Percentiles rank a stretch among this genome's conserved stretches.
Evolutionary conservation across 495 filamentous ascomycete species (phyloP).

Genomic region (Usnea hakonensis): DNA sequence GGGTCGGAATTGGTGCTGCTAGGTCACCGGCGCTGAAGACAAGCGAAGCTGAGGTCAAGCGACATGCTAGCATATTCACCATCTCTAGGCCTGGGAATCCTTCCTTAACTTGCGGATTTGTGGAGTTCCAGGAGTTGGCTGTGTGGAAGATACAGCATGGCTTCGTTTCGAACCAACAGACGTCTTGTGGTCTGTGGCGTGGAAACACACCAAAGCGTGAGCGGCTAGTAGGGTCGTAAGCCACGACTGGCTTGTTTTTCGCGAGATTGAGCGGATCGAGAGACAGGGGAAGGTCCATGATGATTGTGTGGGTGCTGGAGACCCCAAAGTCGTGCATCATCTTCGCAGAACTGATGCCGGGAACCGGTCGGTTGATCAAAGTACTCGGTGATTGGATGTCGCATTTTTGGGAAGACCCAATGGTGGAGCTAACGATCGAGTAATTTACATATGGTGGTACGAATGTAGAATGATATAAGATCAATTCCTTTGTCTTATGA

Average conservation of each 20-base stretch:
- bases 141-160: slow-evolving; percentile 61
- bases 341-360: slow-evolving; percentile 51
- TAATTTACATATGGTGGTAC: slow-evolving; percentile 57
- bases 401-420: slow-evolving; percentile 9
- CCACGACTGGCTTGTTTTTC: slow-evolving; percentile 44
- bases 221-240: slow-evolving; percentile 43
- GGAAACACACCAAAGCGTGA: slow-evolving; percentile 60
- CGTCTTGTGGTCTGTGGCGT: slow-evolving; percentile 42
- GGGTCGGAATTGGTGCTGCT: slow-evolving; percentile 31
- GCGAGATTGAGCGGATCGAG: slow-evolving; percentile 52
- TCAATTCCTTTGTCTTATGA: slow-evolving; percentile 49
- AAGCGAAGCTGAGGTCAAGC: slow-evolving; percentile 50
- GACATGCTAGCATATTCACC: slow-evolving; percentile 54
- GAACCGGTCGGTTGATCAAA: slow-evolving; percentile 41
- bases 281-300: slow-evolving; percentile 57
- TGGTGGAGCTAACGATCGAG: slow-evolving; percentile 44
- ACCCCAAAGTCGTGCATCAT: slow-evolving; percentile 71
- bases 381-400: not conserved
- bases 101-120: slow-evolving; percentile 14
- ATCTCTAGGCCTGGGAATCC: slow-evolving; percentile 4
- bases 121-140: slow-evolving; percentile 55
- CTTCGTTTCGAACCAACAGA: slow-evolving; percentile 57
- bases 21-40: slow-evolving; percentile 54
- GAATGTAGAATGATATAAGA: slow-evolving; percentile 56
- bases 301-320: slow-evolving; percentile 49